A percentile compares a stretch with the other conserved stretches of the same genome.
These are phyloP conservation scores for Penicillium sp. DNA, from an alignment of 2,329 filamentous ascomycete species.

Conservation along the genomic window DNA sequence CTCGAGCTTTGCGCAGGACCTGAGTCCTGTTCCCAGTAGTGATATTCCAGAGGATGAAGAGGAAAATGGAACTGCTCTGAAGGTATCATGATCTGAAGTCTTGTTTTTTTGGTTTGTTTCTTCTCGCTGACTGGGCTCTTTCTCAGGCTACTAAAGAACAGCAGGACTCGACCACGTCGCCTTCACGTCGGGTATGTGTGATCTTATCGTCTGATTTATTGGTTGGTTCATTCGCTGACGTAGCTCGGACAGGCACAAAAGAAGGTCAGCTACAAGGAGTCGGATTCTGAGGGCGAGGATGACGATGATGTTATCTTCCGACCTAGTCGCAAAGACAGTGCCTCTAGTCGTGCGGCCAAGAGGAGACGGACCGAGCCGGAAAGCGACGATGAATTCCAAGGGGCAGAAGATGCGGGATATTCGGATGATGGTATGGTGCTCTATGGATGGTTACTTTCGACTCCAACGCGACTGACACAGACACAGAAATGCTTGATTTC, in stretches of 20 bases:
- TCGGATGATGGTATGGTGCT: constrained; percentile 50
- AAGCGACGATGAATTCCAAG: constrained; percentile 65
- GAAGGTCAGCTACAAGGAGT: constrained; percentile 72
- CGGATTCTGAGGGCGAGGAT: constrained; percentile 65
- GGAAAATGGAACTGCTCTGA: constrained; percentile 31
- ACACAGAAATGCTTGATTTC: constrained; percentile 76
- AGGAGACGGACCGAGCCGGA: constrained; percentile 61
- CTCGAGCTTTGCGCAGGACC: constrained; percentile 45
- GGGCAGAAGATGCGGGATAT: constrained; percentile 49
- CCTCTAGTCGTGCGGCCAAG: constrained; percentile 50
- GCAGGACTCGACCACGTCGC: constrained; percentile 58
- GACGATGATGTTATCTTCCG: constrained; percentile 71
- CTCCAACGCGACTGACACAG: constrained; percentile 10
- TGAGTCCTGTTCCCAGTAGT: constrained; percentile 77
- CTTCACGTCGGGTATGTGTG: constrained; percentile 67
- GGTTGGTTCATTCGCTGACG: neutral
- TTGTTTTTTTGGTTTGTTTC: neutral
- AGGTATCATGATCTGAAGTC: constrained; percentile 29
- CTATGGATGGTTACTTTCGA: neutral
- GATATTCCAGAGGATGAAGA: constrained; percentile 67
- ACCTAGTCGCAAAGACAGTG: constrained; percentile 47
- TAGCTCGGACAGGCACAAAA: constrained; percentile 52
- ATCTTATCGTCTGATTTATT: neutral
- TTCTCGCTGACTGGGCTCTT: constrained; percentile 3
- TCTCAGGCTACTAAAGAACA: constrained; percentile 45